Evolutionary conservation across 2,329 filamentous ascomycete genomes (phyloP), one percentile per base, ranked within the genome.

Genomic region (Sporothrix curviconia): DNA sequence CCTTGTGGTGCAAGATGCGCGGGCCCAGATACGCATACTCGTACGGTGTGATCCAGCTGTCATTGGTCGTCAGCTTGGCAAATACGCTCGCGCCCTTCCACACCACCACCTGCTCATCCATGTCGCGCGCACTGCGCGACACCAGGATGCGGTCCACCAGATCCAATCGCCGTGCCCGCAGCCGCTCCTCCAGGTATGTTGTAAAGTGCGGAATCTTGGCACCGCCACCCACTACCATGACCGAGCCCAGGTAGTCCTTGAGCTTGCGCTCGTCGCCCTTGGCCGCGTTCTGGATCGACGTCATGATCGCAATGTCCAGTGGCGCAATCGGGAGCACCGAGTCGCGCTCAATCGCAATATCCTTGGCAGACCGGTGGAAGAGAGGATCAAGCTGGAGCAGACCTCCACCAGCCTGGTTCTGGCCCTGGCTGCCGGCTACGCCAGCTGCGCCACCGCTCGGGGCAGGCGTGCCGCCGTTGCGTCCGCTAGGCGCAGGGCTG

Each of bases 1-100:
- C 81, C 78, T 95, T 95, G 72, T 94, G 89, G 64, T 91, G 90
- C 69, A 99, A 74, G 59, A 92, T 80, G 67, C 94, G 82, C 59
- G 84, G 81, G 3, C 92, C 92, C 55, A 96, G 70, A 59, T 90
- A 82, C 74, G 96, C 91, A 72, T 92, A 96, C 77, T 97, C 92
- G 66, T 87, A 78, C 47, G 84, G 82, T 14, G 86, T 87, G 67
- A 97, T 90, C 94, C 94, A 99, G 66, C 88, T 94, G 71, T 99
- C 94, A 72, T 97, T 97, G 15, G 90, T 92, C 46, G 85, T 82
- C 64, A 97, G 75, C 74, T 95, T 91, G 3, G 90, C 92, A 76
- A 96, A 99, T 15, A 99, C 92, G 69, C 91, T 96, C 0, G 90
- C 94, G 4, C 94, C 94, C 79, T 99, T 99, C 94, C 94, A 99